Evolutionary conservation across 2,329 filamentous ascomycete genomes (phyloP), one percentile per base, ranked within the genome.

Genomic region (Ophiostoma piceae): DNA sequence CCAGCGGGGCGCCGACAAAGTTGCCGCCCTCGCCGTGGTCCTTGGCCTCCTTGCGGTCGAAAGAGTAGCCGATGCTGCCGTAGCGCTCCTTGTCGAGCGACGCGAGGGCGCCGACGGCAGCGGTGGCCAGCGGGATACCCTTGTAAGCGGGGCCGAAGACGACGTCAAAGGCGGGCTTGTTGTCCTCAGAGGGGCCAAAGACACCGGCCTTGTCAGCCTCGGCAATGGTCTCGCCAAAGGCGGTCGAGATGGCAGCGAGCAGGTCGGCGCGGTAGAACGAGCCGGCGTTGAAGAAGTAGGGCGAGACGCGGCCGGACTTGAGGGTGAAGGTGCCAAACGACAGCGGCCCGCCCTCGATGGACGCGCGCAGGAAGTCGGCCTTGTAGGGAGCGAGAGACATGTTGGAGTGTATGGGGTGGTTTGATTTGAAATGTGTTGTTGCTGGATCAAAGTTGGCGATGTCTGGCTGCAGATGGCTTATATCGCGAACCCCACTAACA

Each of bases 201-300:
- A 69, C 65, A 16, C 73, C 73, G 1, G 67, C 64, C 69, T 69
- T 64, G 72, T 74, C 73, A 1, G 72, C 72, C 57, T 57, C 71
- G 16, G 72, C 73, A 75, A 90, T 87, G 70, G 87, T 84, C 74
- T 85, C 80, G 62, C 94, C 94, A 80, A 94, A 98, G 71, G 94
- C 93, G 57, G 88, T 85, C 68, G 90, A 87, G 74, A 97, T 91
- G 70, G 92, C 88, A 73, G 86, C 86, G 73, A 96, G 87, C 39
- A 97, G 87, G 72, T 89, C 85, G 29, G 90, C 90, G 68, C 89
- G 89, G 84, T 95, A 92, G 81, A 98, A 96, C 76, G 92, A 88
- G 71, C 94, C 93, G 66, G 94, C 93, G 80, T 97, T 97, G 88
- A 98, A 96, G 84, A 98, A 98, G 85, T 98, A 98, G 60, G 95